Percentiles rank a stretch among this genome's conserved stretches.
Conservation (phyloP, 2,329 filamentous ascomycete species). For the Rhynchosporium secalis region DNA sequence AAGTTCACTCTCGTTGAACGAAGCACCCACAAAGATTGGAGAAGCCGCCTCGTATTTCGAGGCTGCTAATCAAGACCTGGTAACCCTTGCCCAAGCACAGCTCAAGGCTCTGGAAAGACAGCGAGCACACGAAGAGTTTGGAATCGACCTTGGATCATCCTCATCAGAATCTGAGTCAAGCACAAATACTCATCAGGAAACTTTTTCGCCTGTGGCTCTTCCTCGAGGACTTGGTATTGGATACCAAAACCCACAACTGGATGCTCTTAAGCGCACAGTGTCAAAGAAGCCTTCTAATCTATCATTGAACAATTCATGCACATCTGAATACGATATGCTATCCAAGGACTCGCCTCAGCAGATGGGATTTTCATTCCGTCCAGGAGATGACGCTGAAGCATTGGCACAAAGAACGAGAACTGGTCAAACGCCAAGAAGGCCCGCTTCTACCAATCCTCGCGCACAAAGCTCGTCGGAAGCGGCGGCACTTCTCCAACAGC, state of each 20-base stretch:
- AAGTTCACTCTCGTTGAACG: not conserved
- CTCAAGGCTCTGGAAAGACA: slow-evolving; percentile 22
- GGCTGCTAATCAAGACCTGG: not conserved
- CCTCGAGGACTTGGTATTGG: slow-evolving; percentile 17
- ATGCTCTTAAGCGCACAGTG: slow-evolving; percentile 11
- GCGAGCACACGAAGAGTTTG: slow-evolving; percentile 18
- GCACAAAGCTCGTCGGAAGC: not conserved
- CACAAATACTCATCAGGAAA: slow-evolving; percentile 5
- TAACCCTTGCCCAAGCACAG: slow-evolving; percentile 17
- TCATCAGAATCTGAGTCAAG: slow-evolving; percentile 26
- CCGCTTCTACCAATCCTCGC: not conserved
- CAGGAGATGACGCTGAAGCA: slow-evolving; percentile 33
- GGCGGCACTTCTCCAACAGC: not conserved
- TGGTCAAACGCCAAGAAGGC: slow-evolving; percentile 2
- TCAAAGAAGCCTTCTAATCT: slow-evolving; percentile 5
- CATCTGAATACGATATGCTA: slow-evolving; percentile 1
- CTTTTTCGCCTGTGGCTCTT: not conserved
- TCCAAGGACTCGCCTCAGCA: slow-evolving; percentile 12
- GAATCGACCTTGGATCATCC: slow-evolving; percentile 26
- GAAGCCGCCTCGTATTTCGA: not conserved
- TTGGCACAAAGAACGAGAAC: slow-evolving; percentile 14
- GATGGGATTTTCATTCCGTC: slow-evolving; percentile 33
- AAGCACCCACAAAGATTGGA: slow-evolving; percentile 10
- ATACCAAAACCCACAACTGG: slow-evolving; percentile 26
- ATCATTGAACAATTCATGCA: not conserved